These are phyloP conservation scores for Coemansia sp. DNA, from an alignment of 192 early-diverging fungal genomes.

Conservation along the genomic window DNA sequence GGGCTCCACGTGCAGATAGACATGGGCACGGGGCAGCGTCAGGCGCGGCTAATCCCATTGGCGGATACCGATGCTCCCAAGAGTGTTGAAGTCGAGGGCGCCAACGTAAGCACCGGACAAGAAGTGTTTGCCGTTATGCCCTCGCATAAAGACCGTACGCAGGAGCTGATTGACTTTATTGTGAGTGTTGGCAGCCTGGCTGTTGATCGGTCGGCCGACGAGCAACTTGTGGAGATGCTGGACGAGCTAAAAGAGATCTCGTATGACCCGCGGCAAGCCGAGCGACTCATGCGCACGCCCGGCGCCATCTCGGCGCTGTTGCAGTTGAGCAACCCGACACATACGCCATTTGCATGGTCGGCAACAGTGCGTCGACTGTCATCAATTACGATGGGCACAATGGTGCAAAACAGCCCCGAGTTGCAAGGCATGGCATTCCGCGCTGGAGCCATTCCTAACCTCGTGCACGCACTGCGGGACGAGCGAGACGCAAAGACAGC, in stretches of 20 bases:
- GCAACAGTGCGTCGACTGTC: conserved; percentile 39
- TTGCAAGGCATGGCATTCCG: conserved; percentile 20
- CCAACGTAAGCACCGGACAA: neutral
- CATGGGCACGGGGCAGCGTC: conserved; percentile 58
- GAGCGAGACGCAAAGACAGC: conserved; percentile 21
- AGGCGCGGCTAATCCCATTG: conserved; percentile 59
- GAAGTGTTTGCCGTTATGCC: too few species aligned
- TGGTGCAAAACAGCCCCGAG: conserved; percentile 57
- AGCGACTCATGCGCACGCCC: conserved; percentile 41
- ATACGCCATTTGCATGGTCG: conserved; percentile 11
- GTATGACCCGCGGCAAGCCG: conserved; percentile 60
- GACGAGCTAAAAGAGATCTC: conserved; percentile 59
- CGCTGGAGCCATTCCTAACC: conserved; percentile 20
- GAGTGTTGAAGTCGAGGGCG: conserved; percentile 7
- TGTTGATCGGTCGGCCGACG: conserved; percentile 1
- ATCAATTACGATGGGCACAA: conserved; percentile 55
- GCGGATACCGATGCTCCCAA: conserved; percentile 4
- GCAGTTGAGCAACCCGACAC: conserved; percentile 25
- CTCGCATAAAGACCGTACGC: conserved; percentile 18
- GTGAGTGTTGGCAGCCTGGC: conserved; percentile 1
- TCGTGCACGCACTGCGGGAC: conserved; percentile 15
- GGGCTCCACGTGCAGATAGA: conserved; percentile 68
- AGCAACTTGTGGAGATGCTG: conserved; percentile 21
- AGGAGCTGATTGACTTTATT: conserved; percentile 3
- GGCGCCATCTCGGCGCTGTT: conserved; percentile 35